Conservation (phyloP, 441 rosid genomes). For the Arabidopsis hybrid region DNA sequence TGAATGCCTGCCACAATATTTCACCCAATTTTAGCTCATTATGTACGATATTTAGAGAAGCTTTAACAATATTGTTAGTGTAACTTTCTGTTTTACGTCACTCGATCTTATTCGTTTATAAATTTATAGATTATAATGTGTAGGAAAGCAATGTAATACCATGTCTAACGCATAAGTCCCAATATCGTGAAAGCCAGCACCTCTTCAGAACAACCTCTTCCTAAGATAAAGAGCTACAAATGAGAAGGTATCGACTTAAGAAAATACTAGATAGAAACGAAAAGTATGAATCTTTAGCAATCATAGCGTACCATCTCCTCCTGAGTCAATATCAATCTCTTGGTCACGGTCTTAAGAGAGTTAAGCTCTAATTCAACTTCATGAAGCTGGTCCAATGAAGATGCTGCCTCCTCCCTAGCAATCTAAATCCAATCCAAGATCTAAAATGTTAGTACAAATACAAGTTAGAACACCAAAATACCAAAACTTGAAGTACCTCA, state of each 20-base stretch:
- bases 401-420: conserved; percentile 78
- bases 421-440: conserved; percentile 48
- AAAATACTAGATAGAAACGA: conserved; percentile 30
- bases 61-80: conserved; percentile 14
- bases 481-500: conserved; percentile 63
- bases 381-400: conserved; percentile 67
- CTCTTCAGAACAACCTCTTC: conserved; percentile 97
- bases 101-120: background rate
- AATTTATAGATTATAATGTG: background rate
- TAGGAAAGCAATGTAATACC: conserved; percentile 51
- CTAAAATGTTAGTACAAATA: conserved; percentile 24
- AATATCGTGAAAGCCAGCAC: conserved; percentile 97
- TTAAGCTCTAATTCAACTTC: conserved; percentile 89
- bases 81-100: background rate
- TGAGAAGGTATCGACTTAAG: conserved; percentile 50
- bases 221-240: conserved; percentile 62
- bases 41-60: background rate
- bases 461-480: conserved; percentile 24
- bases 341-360: conserved; percentile 78
- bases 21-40: conserved; percentile 1
- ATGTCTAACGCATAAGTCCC: conserved; percentile 76
- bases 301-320: conserved; percentile 81
- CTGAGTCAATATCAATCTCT: conserved; percentile 87
- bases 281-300: conserved; percentile 29
- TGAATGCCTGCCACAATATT: conserved; percentile 67